Evolutionary conservation across 208 protist species (phyloP), one percentile per base, ranked within the genome.

Genomic region (Hexamita inflata): DNA sequence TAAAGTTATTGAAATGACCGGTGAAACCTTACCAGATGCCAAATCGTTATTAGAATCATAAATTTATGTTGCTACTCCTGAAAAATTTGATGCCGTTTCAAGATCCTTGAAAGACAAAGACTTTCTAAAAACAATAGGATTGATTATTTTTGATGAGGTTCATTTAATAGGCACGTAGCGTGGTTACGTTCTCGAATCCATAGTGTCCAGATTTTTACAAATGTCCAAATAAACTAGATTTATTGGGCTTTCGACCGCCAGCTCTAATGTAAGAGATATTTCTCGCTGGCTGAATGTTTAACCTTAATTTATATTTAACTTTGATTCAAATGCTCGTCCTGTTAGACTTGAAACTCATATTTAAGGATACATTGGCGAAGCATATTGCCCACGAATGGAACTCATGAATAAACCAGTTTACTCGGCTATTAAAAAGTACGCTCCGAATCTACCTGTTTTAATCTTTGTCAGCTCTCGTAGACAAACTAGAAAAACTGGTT

Each of bases 381-480:
- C 95, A 81, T 98, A 97, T 86, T 96, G 92, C 82, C 94, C 95
- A 28, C 87, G 97, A 49, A 98, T 99, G 95, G 91, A 89, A 13
- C 89, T 92, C 1, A 99, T 99, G 97, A 99, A 99, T 88, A 98
- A 97, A 86, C 97, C 95, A 34, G 81, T 89, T 7, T 99, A 95
- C 87, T 88, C 89, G 60, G 90, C 94, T 32, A 97, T 98, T 78
- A 86, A 73, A 1, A 73, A 42, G 38, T 83, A 93, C 79, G 87
- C 86, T 62, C 88, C 90, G 0, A 81, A 80, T 38, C 91, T 98
- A 81, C 95, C 97, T 34, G 90, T 92, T 1, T 89, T 99, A 58
- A 89, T 99, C 49, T 99, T 99, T 84, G 96, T 98, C 19, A 94
- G 92, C 7, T 96, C 92, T 0, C 89, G 96, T 40, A 81, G 94